Conservation (phyloP, 208 protist species). For the Herpetomonas muscarum region DNA sequence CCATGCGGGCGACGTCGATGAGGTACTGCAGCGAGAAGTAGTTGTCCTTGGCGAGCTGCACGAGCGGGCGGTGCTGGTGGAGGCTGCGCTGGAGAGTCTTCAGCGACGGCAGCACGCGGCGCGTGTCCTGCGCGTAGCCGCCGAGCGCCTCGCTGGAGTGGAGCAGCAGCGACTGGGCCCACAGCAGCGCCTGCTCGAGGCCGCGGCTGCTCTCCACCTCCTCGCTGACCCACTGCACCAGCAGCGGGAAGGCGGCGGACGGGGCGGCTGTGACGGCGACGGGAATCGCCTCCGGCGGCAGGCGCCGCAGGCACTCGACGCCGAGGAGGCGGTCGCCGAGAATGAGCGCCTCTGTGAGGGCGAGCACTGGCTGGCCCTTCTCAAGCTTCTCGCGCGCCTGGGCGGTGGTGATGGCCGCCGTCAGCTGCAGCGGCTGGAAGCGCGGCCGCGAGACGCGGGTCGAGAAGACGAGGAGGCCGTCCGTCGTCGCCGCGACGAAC, state of each 20-base stretch:
- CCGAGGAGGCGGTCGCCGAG: conserved; percentile 73
- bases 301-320: conserved; percentile 67
- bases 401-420: conserved; percentile 51
- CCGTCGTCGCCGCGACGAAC: conserved; percentile 88
- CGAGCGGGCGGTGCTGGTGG: conserved; percentile 56
- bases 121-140: background rate
- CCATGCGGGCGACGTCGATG: conserved; percentile 64
- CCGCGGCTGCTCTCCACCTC: conserved; percentile 66
- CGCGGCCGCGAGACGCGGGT: conserved; percentile 62
- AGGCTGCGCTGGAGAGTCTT: conserved; percentile 67
- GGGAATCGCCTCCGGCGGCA: conserved; percentile 76
- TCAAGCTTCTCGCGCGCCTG: conserved; percentile 50
- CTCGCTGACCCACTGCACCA: conserved; percentile 78
- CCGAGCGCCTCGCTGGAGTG: conserved; percentile 66
- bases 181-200: conserved; percentile 73
- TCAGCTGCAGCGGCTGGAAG: conserved; percentile 83
- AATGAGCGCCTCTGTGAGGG: conserved; percentile 75
- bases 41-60: conserved; percentile 75
- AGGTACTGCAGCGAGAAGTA: conserved; percentile 88
- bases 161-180: conserved; percentile 80
- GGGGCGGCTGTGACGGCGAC: conserved; percentile 76
- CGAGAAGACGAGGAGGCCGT: conserved; percentile 86
- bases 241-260: conserved; percentile 50
- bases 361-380: conserved; percentile 55
- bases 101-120: conserved; percentile 45